Percentiles rank a stretch among this genome's conserved stretches.
These are phyloP conservation scores for Durio zibethinus DNA, from an alignment of 345 rosid species.

Conservation along the genomic window DNA sequence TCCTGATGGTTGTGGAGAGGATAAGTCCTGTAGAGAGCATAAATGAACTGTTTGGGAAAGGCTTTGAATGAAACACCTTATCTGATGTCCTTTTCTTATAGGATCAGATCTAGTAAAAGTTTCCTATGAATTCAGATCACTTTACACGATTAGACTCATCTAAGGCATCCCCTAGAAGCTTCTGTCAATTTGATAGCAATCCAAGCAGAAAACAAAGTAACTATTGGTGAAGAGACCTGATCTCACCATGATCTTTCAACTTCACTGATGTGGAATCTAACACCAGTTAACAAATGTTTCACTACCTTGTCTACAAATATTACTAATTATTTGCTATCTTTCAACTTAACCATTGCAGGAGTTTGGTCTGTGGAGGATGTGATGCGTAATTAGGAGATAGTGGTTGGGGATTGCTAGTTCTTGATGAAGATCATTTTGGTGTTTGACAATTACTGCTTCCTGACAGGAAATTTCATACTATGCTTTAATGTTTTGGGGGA, in stretches of 20 bases:
- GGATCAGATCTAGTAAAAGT: neutral
- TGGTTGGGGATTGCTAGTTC: neutral
- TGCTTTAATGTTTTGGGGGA: neutral
- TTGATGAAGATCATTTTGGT: neutral
- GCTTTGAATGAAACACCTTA: neutral
- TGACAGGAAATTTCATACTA: neutral
- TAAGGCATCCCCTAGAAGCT: neutral
- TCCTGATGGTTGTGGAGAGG: neutral
- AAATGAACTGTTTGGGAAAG: neutral
- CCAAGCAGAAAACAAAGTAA: neutral
- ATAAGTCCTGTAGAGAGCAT: neutral
- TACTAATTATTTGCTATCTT: neutral
- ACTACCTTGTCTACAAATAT: neutral
- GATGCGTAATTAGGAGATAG: neutral
- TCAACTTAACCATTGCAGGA: constrained; percentile 1
- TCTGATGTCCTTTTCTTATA: neutral
- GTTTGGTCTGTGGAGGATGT: constrained; percentile 10
- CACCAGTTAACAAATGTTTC: neutral
- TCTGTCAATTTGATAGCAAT: neutral
- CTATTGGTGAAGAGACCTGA: neutral
- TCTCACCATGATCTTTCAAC: neutral
- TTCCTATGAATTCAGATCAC: neutral
- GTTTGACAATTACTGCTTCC: neutral
- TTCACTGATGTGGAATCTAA: neutral
- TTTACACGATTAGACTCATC: neutral